A percentile compares a stretch with the other conserved stretches of the same genome.
Evolutionary conservation across 1,284 basidiomycete genomes (phyloP).

Genomic region (Sporisorium graminicola): DNA sequence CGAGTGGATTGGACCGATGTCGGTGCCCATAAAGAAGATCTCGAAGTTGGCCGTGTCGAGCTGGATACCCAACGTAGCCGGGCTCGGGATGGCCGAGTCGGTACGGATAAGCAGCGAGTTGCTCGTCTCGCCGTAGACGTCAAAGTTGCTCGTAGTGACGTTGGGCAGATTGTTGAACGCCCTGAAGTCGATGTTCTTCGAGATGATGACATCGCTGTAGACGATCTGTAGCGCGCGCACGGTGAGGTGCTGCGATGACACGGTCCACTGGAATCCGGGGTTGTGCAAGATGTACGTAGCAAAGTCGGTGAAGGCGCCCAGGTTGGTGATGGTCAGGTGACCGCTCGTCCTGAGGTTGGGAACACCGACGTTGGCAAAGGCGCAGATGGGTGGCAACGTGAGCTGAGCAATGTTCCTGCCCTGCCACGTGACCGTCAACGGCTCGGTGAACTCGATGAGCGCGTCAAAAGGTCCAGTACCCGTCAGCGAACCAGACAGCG

Average conservation of each 20-base stretch:
- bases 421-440: constrained; percentile 76
- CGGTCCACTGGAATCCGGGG: constrained; percentile 78
- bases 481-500: constrained; percentile 64
- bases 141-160: constrained; percentile 77
- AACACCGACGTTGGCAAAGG: constrained; percentile 78
- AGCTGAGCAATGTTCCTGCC: constrained; percentile 79
- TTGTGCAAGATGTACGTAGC: constrained; percentile 79
- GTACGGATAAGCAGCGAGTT: constrained; percentile 81
- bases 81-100: constrained; percentile 78
- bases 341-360: constrained; percentile 75
- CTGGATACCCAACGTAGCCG: constrained; percentile 79
- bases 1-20: constrained; percentile 72
- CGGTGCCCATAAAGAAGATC: constrained; percentile 71
- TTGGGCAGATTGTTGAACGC: constrained; percentile 79
- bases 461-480: constrained; percentile 72
- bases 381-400: constrained; percentile 78
- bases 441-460: constrained; percentile 71
- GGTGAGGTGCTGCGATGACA: constrained; percentile 76
- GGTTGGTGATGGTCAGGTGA: constrained; percentile 67
- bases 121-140: constrained; percentile 74
- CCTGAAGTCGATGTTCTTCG: constrained; percentile 78
- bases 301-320: constrained; percentile 75
- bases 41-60: constrained; percentile 79
- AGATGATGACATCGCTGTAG: constrained; percentile 78
- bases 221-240: constrained; percentile 79